Evolutionary conservation across 78 protist species (phyloP).

Genomic region (Dictyostelium purpureum): DNA sequence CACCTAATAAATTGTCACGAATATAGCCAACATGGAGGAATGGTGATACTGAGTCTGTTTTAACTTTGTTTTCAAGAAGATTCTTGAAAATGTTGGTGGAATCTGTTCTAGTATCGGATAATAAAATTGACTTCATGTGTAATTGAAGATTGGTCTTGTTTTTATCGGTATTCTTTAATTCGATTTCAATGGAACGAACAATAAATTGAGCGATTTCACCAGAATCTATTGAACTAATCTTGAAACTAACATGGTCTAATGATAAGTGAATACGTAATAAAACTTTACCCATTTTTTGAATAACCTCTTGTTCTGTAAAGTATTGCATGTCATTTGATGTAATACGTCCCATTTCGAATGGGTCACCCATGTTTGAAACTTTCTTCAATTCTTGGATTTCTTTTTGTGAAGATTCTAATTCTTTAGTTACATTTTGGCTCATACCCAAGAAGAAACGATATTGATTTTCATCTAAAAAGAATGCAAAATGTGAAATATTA

Average conservation of each 20-base stretch:
- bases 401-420: background rate
- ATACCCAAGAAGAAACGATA: conserved; percentile 30
- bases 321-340: conserved; percentile 41
- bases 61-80: background rate
- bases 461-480: conserved; percentile 45
- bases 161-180: conserved; percentile 18
- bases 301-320: conserved; percentile 46
- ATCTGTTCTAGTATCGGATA: conserved; percentile 18
- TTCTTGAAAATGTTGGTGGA: conserved; percentile 30
- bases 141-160: conserved; percentile 33
- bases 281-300: conserved; percentile 39
- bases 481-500: conserved; percentile 11
- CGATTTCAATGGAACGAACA: background rate
- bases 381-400: background rate
- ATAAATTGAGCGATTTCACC: conserved; percentile 38
- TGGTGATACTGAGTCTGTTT: background rate
- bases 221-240: background rate
- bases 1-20: conserved; percentile 62
- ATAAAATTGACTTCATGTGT: conserved; percentile 18
- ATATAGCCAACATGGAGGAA: conserved; percentile 58
- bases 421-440: conserved; percentile 7
- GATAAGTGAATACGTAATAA: background rate
- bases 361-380: background rate
- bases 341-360: background rate
- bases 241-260: conserved; percentile 11